Evolutionary conservation across 2,329 filamentous ascomycete species (phyloP), one percentile per base, ranked within the genome.

Genomic region (Fusarium newnesense): DNA sequence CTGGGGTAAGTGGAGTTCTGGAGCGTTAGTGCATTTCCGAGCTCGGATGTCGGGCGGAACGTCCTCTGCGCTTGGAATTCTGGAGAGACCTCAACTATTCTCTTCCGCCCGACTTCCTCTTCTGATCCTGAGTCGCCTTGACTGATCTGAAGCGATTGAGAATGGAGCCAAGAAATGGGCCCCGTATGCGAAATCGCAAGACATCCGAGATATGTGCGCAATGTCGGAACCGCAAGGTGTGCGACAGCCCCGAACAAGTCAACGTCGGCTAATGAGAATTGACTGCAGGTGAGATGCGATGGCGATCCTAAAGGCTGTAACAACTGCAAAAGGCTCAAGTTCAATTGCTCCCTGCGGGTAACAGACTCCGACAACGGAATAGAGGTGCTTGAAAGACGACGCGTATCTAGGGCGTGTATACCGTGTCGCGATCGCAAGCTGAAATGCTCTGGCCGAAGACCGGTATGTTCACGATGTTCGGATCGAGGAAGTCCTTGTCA

Each of bases 141-240:
- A 39, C 5, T 36, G 6, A 6, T 39, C 34, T 46, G 32, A 64
- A 15, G 11, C 5, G 11, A 6, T 10, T 34, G 11, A 15, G 15
- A 34, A 65, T 62, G 62, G 32, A 34, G 18, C 16, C 34, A 49
- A 34, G 59, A 39, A 28, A 42, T 24, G 36, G 49, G 13, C 42
- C 67, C 34, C 65, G 37, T 32, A 42, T 32, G 32, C 59, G 65
- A 24, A 70, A 69, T 21, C 52, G 53, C 46, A 70, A 64, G 53
- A 69, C 67, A 36, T 64, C 40, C 46, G 65, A 69, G 34, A 71
- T 71, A 36, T 71, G 67, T 30, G 60, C 61, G 4, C 68, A 71
- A 32, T 70, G 68, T 52, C 68, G 68, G 28, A 71, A 71, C 40
- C 67, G 68, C 18, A 71, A 71, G 46, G 68, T 70, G 61, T 2